Percentiles rank a stretch among this genome's conserved stretches.
phyloP scores from a whole-genome alignment of 1,284 basidiomycete genomes.

The Sporisorium graminicola region DNA sequence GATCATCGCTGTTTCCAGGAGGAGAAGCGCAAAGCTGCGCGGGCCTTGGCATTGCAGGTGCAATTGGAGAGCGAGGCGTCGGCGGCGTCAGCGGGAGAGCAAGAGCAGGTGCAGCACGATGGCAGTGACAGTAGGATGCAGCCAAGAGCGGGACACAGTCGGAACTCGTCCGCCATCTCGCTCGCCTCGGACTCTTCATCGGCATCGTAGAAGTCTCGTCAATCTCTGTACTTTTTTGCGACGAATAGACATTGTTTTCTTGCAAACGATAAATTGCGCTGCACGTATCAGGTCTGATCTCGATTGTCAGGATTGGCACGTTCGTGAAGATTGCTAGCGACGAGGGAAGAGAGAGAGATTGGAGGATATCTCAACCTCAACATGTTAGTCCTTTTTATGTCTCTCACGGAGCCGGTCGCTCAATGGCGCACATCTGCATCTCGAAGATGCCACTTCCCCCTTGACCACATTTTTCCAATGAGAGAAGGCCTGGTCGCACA shows the following conservation, averaged over 20 bases:
- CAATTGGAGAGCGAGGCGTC: neutral
- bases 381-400: too few relatives aligned
- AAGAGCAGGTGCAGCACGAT: neutral
- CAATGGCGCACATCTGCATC: too few relatives aligned
- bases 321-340: too few relatives aligned
- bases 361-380: too few relatives aligned
- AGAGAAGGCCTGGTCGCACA: too few relatives aligned
- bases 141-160: neutral
- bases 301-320: too few relatives aligned
- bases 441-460: too few relatives aligned
- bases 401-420: too few relatives aligned
- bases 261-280: too few relatives aligned
- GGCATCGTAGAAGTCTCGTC: neutral
- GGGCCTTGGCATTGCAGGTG: neutral
- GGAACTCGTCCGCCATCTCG: constrained; percentile 2
- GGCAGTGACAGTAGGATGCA: neutral
- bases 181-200: neutral
- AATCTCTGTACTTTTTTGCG: neutral
- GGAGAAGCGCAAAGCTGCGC: constrained; percentile 18
- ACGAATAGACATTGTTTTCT: neutral
- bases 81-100: neutral
- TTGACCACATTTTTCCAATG: too few relatives aligned
- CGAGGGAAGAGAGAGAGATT: too few relatives aligned
- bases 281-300: too few relatives aligned
- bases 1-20: constrained; percentile 31